Evolutionary conservation across 2,329 filamentous ascomycete species (phyloP).

Genomic region (Colletotrichum paranaense): DNA sequence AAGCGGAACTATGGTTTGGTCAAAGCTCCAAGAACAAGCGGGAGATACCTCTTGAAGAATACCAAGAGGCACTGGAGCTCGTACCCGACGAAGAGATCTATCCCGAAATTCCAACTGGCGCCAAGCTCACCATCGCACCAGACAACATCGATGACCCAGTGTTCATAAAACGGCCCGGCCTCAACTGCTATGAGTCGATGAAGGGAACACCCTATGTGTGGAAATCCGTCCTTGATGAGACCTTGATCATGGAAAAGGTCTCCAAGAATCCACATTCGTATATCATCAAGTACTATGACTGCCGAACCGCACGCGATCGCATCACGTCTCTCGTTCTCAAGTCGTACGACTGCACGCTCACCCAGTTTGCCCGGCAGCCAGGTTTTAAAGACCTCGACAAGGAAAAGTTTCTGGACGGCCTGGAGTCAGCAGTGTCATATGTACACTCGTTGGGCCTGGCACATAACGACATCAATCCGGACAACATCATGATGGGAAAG

Average conservation of each 20-base stretch:
- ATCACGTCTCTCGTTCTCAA: background rate
- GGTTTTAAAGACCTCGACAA: background rate
- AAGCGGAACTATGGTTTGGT: background rate
- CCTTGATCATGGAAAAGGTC: background rate
- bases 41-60: background rate
- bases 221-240: background rate
- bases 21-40: background rate
- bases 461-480: slow-evolving; percentile 43
- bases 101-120: background rate
- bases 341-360: background rate
- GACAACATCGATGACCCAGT: background rate
- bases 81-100: background rate
- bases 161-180: background rate
- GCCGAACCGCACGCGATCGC: background rate
- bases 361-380: background rate
- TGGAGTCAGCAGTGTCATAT: background rate
- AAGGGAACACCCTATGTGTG: background rate
- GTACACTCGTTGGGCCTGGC: slow-evolving; percentile 39
- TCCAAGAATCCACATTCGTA: background rate
- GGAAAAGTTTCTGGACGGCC: background rate
- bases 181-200: background rate
- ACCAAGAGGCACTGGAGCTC: background rate
- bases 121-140: background rate
- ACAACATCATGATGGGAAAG: slow-evolving; percentile 40
- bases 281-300: background rate